Evolutionary conservation across 2,329 filamentous ascomycete species (phyloP), one percentile per base, ranked within the genome.

Genomic region (Fusarium lateritium): DNA sequence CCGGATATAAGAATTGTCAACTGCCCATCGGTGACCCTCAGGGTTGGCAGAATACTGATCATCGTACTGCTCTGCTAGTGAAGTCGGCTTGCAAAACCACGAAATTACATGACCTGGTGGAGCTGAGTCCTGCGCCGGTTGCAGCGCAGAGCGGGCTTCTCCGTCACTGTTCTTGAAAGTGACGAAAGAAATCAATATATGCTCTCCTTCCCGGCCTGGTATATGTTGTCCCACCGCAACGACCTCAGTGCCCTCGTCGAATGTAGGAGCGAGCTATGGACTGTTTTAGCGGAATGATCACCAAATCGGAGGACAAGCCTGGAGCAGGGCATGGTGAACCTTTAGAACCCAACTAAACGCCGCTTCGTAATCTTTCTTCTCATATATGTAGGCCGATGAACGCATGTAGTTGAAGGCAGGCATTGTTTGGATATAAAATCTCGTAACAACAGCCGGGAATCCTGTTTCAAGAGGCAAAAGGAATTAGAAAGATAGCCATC

Each of bases 201-300:
- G 50, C 19, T 53, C 38, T 10, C 50, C 38, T 15, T 53, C 2
- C 1, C 50, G 38, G 4, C 19, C 50, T 13, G 26, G 38, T 1
- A 53, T 6, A 5, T 44, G 4, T 10, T 13, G 24, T 9, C 50
- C 50, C 13, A 53, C 26, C 14, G 50, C 50, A 24, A 53, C 50
- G 6, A 53, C 34, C 15, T 53, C 38, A 2, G 50, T 53, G 6
- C 15, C 13, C 2, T 53, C 50, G 8, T 44, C 50, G 2, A 53
- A 44, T 2, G 38, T 24, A 1, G 50, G 24, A 24, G 50, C 50
- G 33, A 44, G 50, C 38, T 44, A 33, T 5, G 3, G 2, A 7
- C 19, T 11, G 1, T 3, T 0, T 53, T 21, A 53, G 38, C 2
- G 2, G 15, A 8, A 0, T 6, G 3, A 11, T 34, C 0, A 9